A percentile compares a stretch with the other conserved stretches of the same genome.
Conservation (phyloP, 1,139 yeast species). For the Eremothecium coryli region DNA sequence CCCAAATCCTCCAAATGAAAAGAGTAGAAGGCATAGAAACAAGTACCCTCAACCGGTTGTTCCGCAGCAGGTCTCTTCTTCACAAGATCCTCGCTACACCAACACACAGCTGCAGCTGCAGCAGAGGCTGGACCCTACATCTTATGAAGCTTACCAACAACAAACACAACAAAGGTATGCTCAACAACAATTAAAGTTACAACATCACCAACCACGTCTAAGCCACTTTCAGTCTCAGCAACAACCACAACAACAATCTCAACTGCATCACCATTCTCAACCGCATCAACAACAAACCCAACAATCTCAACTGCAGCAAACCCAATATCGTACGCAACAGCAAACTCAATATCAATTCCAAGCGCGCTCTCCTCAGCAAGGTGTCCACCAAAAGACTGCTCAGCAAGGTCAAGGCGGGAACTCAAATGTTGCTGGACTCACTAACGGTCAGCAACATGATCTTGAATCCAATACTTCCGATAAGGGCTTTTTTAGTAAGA, state of each 20-base stretch:
- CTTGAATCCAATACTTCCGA: conserved; percentile 25
- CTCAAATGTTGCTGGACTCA: background rate
- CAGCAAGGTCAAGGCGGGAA: conserved; percentile 3
- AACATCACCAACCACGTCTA: conserved; percentile 15
- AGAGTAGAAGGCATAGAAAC: conserved; percentile 34
- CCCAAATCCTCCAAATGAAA: conserved; percentile 45
- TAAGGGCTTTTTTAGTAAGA: conserved; percentile 33
- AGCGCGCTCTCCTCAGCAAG: conserved; percentile 11
- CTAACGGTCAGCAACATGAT: conserved; percentile 18
- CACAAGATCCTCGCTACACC: conserved; percentile 12
- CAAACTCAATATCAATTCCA: conserved; percentile 4
- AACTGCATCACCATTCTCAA: conserved; percentile 13
- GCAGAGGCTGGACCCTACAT: conserved; percentile 30
- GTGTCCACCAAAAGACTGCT: conserved; percentile 14
- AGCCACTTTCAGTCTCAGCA: conserved; percentile 15
- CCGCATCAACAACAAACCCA: conserved; percentile 11
- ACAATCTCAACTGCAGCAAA: conserved; percentile 4
- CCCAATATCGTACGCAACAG: conserved; percentile 8
- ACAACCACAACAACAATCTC: conserved; percentile 17
- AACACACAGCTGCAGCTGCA: conserved; percentile 16
- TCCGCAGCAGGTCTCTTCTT: conserved; percentile 13
- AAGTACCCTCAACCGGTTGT: conserved; percentile 19
- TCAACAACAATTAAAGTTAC: conserved; percentile 26
- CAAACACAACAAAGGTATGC: conserved; percentile 30
- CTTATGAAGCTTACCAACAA: conserved; percentile 32